Conservation (phyloP, 257 asterid genomes). For the Solanum appendiculatum region DNA sequence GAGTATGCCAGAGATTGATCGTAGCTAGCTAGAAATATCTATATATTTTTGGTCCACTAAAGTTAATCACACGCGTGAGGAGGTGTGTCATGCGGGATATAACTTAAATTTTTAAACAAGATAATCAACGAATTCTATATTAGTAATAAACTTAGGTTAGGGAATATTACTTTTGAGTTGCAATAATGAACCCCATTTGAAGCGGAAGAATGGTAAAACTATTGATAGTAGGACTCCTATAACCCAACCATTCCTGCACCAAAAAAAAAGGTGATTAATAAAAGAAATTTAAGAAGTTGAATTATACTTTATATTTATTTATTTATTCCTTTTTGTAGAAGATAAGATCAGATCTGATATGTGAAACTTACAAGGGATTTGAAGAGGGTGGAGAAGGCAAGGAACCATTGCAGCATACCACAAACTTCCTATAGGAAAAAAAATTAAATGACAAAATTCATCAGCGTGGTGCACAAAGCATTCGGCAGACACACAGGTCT, state of each 20-base stretch:
- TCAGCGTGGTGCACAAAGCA: not conserved
- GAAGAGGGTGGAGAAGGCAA: conserved; percentile 43
- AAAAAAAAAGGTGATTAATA: not conserved
- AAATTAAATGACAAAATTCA: not conserved
- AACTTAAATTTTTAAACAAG: too few species aligned
- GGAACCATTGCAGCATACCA: conserved; percentile 18
- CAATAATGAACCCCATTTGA: conserved; percentile 64
- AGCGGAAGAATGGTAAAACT: conserved; percentile 44
- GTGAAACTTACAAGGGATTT: conserved; percentile 27
- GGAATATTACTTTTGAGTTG: conserved; percentile 41
- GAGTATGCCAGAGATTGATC: too few species aligned
- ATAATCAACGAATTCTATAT: not conserved
- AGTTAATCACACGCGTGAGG: too few species aligned
- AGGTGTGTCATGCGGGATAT: too few species aligned
- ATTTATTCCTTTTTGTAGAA: not conserved
- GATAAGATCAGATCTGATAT: not conserved
- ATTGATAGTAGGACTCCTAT: conserved; percentile 47
- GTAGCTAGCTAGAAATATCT: too few species aligned
- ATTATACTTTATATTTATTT: not conserved
- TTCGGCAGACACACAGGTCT: not conserved
- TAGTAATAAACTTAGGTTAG: not conserved
- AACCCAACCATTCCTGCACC: conserved; percentile 51
- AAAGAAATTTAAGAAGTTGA: not conserved
- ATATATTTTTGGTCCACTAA: too few species aligned
- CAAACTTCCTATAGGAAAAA: conserved; percentile 6